These are phyloP conservation scores for Claviceps cyperi DNA, from an alignment of 2,329 filamentous ascomycete species.

Conservation along the genomic window DNA sequence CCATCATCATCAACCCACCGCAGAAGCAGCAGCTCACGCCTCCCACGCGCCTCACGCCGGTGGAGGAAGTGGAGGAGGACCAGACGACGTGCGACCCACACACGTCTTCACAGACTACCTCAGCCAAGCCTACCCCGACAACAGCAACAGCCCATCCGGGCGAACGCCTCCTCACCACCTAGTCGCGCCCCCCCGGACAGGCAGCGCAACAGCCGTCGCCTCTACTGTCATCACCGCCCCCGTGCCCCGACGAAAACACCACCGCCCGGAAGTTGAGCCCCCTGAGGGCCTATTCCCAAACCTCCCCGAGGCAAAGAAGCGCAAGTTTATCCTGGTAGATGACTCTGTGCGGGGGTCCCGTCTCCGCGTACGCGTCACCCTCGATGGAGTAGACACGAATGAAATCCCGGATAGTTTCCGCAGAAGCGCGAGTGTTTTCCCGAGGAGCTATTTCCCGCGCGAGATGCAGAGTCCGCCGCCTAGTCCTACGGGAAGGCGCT, in stretches of 20 bases:
- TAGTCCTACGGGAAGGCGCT: conserved; percentile 57
- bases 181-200: too few relatives aligned
- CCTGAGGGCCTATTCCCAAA: conserved; percentile 69
- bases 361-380: conserved; percentile 76
- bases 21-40: too few relatives aligned
- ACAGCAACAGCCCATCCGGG: conserved; percentile 25
- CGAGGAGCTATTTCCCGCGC: conserved; percentile 79
- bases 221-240: too few relatives aligned
- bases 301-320: conserved; percentile 76
- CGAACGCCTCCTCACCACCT: conserved; percentile 41
- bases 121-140: conserved; percentile 42
- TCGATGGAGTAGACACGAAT: conserved; percentile 87
- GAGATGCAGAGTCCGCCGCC: conserved; percentile 83
- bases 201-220: too few relatives aligned
- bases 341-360: conserved; percentile 69
- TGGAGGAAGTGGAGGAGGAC: conserved; percentile 30
- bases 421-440: conserved; percentile 77
- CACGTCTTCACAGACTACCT: conserved; percentile 62
- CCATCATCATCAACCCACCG: too few relatives aligned
- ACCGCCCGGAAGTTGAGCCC: conserved; percentile 37
- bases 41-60: too few relatives aligned
- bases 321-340: conserved; percentile 94
- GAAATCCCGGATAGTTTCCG: conserved; percentile 95
- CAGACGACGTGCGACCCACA: conserved; percentile 53
- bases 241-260: conserved; percentile 19